Base-by-base conservation (phyloP, 805 yeast species). In the Ogataea allantospora region DNA sequence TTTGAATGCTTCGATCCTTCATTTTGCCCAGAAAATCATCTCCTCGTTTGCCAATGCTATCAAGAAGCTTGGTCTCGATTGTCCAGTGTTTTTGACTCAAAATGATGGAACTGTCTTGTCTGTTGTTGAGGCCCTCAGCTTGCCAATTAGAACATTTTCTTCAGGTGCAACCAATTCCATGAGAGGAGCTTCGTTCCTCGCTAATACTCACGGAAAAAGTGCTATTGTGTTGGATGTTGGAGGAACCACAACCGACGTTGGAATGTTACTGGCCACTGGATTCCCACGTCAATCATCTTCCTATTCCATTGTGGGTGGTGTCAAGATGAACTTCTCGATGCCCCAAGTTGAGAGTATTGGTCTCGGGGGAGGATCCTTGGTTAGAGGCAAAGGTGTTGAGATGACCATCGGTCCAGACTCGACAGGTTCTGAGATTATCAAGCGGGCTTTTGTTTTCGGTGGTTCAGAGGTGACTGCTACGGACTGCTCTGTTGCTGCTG, bases 211-310 rank as follows among this genome's bases (percentile, higher is more conserved):
- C 1, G 50, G 57, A 2, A 71, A 75, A 6, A 45, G 51, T 25
- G 56, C 62, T 11, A 46, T 68, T 32, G 73, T 71, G n/a, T 65
- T 65, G 23, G 77, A 71, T 48, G 65, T 71, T 25, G 77, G 77
- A 12, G 77, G 77, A 9, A 71, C 77, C 9, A 71, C 77, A 4
- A 56, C 75, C 6, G 77, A 71, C 48, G 71, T 70, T n/a, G 77
- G 77, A 7, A 43, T 69, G 31, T 45, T 71, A 21, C 50, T 71
- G 7, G 65, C 72, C 5, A 48, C 66, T 13, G 77, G 76, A 1
- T 71, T 70, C 50, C 77, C 77, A 6, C 53, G 74, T 18, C 74
- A 70, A 39, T 58, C 71, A 2, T 63, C 75, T 1, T 58, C 73
- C 4, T 63, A 63, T 46, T 62, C 71, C 3, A 43, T 47, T 18